Base-by-base conservation (phyloP, 2,329 filamentous ascomycete species). In the Xylariales sp. region DNA sequence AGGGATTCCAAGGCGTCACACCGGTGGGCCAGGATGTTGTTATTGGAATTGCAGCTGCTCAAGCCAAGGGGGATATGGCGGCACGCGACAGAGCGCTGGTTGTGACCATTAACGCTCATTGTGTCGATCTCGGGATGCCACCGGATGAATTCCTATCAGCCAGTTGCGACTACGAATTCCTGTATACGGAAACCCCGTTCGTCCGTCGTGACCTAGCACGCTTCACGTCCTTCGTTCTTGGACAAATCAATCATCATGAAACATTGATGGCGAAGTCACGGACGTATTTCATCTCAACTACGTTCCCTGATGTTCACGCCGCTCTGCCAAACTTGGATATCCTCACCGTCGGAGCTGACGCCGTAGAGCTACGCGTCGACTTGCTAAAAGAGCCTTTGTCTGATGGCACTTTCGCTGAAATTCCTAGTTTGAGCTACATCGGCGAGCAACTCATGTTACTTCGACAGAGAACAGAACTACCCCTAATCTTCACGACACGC, bases 401-500 rank as follows among this genome's bases (percentile, higher is more conserved):
- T 13, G 73, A 85, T 50, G 81, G 79, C 6, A 67, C 67, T 3
- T 79, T 77, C 50, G 79, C 76, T 20, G 62, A 73, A 25, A 72
- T 93, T 15, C 86, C 88, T 4, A 91, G 86, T 55, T 61, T 93
- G 49, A 83, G 83, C 55, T 93, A 93, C 59, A 86, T 94, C 8
- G 88, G 87, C 19, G 81, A 91, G 59, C 88, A 94, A 60, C 73
- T 95, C 40, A 90, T 91, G 85, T 66, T 88, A 2, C 63, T 95
- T 43, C 79, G 88, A 17, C 87, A 93, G 60, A 78, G 85, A 45
- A 93, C 87, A 1, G 88, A 94, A 53, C 67, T 95, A 29, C 88
- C 88, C n/a, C 88, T 95, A 55, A 89, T 94, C 40, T 91, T 91
- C 57, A 94, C 88, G 0, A 90, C 85, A 1, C 74, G 88, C 48